These are phyloP conservation scores for Trypanosoma vivax DNA, from an alignment of 208 protist genomes.

Conservation along the genomic window DNA sequence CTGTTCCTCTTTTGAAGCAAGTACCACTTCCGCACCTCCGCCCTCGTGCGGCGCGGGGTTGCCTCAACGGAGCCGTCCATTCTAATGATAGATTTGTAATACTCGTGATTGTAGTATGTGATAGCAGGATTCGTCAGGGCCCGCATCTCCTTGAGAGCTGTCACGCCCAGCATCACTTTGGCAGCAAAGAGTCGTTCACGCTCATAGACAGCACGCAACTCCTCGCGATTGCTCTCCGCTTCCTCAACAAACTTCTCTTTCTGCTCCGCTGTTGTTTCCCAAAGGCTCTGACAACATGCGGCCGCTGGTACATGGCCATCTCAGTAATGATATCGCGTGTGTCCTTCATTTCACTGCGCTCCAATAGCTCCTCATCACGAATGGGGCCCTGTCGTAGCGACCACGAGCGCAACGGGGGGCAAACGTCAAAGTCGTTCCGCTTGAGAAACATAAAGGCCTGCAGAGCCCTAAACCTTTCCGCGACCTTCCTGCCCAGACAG, in stretches of 20 bases:
- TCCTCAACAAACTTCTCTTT: conserved; percentile 23
- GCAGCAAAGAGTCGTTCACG: conserved; percentile 36
- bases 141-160: conserved; percentile 48
- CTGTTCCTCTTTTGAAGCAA: conserved; percentile 35
- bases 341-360: conserved; percentile 16
- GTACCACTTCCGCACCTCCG: conserved; percentile 19
- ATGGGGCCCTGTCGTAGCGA: conserved; percentile 24
- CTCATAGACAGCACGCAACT: conserved; percentile 26
- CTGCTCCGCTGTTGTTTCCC: conserved; percentile 19
- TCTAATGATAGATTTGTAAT: conserved; percentile 28
- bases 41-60: not conserved
- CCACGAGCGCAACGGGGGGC: conserved; percentile 18
- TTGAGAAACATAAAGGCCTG: conserved; percentile 20
- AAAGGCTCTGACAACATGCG: conserved; percentile 16
- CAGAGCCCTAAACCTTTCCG: not conserved
- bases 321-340: conserved; percentile 14
- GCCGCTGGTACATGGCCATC: conserved; percentile 10
- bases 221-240: conserved; percentile 9
- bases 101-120: conserved; percentile 25
- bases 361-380: conserved; percentile 21
- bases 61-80: conserved; percentile 32
- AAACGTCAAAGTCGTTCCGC: conserved; percentile 24
- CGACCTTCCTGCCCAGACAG: not conserved
- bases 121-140: conserved; percentile 29
- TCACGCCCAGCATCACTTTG: conserved; percentile 42